These are phyloP conservation scores for Phytophthora rubi DNA, from an alignment of 352 stramenopile species.

Conservation along the genomic window DNA sequence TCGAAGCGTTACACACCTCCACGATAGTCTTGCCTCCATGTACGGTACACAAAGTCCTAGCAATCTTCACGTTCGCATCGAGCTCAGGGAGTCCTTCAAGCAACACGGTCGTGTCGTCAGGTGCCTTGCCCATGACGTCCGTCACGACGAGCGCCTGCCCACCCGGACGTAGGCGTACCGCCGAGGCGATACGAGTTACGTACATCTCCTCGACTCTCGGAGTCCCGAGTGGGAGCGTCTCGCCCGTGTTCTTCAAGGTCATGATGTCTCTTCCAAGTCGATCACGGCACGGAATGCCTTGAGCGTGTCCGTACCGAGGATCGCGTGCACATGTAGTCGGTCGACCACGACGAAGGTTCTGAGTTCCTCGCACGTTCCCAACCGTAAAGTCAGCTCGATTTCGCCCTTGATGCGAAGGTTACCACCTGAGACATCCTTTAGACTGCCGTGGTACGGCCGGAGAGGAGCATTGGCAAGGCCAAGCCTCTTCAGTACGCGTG, in stretches of 20 bases:
- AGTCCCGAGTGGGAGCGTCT: background rate
- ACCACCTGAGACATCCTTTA: background rate
- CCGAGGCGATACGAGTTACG: background rate
- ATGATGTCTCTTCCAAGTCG: background rate
- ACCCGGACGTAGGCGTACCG: background rate
- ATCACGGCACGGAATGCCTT: background rate
- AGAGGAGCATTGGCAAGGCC: background rate
- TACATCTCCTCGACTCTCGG: background rate
- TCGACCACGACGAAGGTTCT: background rate
- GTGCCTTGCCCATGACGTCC: background rate
- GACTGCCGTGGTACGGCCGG: background rate
- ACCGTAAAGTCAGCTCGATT: background rate
- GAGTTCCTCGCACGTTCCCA: background rate
- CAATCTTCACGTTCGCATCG: background rate
- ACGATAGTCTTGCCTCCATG: background rate
- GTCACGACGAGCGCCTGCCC: conserved; percentile 2
- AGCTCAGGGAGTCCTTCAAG: background rate
- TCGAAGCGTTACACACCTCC: background rate
- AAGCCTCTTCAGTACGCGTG: background rate
- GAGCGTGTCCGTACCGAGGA: background rate
- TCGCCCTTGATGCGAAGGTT: background rate
- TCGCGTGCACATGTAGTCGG: background rate
- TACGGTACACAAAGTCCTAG: conserved; percentile 2
- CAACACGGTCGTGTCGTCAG: background rate
- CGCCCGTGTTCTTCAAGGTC: background rate